Evolutionary conservation across 805 yeast species (phyloP), one percentile per base, ranked within the genome.

Genomic region (Saccharomycopsis olivae): DNA sequence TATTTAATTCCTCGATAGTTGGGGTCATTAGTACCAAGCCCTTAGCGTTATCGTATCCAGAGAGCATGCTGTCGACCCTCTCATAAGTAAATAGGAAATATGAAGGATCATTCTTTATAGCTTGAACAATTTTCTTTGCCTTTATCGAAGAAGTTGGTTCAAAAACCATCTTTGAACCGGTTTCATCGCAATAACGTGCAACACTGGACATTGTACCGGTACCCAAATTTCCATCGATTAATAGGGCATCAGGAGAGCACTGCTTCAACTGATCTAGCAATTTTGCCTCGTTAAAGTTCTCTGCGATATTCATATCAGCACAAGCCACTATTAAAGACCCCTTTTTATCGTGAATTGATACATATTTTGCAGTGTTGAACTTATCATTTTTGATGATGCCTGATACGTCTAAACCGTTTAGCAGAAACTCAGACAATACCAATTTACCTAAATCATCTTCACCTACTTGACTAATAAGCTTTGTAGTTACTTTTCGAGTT

Each of bases 121-220:
- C 38, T 8, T 35, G n/a, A 0, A 73, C 66, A 2, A 81, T 48
- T 41, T 66, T 63, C 0, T 56, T 55, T 2, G 88, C 70, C 52
- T 85, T 86, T 2, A 73, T 65, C 1, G 62, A 65, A 1, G 92
- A 78, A 0, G 95, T 86, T 3, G 96, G 95, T 48, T 86, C 96
- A 43, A 78, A 65, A 1, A 80, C 60, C 2, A 69, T 62, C 8
- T 53, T 57, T 9, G 61, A 57, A 29, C 46, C 52, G 21, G 39
- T 39, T 9, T 29, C 37, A 1, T 58, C 39, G 13, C 29, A 16
- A 16, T 48, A 44, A 19, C 39, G 33, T 10, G 64, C 46, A 0
- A 78, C 58, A 5, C 56, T 56, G 25, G 56, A 50, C 47, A 70
- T 59, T 13, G 68, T 61, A 2, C 55, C 55, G 0, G 55, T 47